A percentile compares a stretch with the other conserved stretches of the same genome.
phyloP scores from a whole-genome alignment of 768 basidiomycete genomes.

The Hortiboletus flavorubellus region DNA sequence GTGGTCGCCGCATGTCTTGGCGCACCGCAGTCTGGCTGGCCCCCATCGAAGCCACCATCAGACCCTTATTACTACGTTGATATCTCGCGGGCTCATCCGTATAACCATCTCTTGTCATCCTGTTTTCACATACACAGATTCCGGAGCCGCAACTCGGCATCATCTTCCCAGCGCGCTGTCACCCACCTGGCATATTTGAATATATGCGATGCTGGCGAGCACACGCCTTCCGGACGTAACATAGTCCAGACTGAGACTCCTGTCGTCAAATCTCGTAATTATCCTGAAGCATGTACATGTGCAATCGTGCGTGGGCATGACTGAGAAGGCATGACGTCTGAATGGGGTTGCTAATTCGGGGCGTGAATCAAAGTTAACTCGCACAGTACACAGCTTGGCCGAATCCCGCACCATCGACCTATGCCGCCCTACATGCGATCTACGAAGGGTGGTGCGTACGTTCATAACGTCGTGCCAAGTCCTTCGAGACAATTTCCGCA shows the following conservation, averaged over 20 bases:
- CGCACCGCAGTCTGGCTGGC: slow-evolving; percentile 9
- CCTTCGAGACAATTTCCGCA: slow-evolving; percentile 22
- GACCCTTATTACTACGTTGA: slow-evolving; percentile 3
- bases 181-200: slow-evolving; percentile 3
- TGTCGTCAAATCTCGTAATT: slow-evolving; percentile 18
- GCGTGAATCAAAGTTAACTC: slow-evolving; percentile 21
- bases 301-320: slow-evolving; percentile 7
- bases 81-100: background rate
- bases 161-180: slow-evolving; percentile 8
- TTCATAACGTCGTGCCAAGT: slow-evolving; percentile 15
- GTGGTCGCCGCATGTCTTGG: slow-evolving; percentile 4
- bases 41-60: slow-evolving; percentile 10
- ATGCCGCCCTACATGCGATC: slow-evolving; percentile 18
- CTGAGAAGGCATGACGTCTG: slow-evolving; percentile 3
- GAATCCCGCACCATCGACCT: slow-evolving; percentile 1
- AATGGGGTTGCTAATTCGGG: slow-evolving; percentile 18
- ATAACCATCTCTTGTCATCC: slow-evolving; percentile 1
- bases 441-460: slow-evolving; percentile 1
- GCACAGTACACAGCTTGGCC: slow-evolving; percentile 11
- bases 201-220: background rate
- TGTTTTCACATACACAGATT: slow-evolving; percentile 8
- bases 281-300: slow-evolving; percentile 1
- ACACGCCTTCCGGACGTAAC: slow-evolving; percentile 18
- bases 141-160: background rate
- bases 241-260: background rate